Evolutionary conservation across 164 flowering plant species (phyloP), one percentile per base, ranked within the genome.

Genomic region (Taxillus chinensis): DNA sequence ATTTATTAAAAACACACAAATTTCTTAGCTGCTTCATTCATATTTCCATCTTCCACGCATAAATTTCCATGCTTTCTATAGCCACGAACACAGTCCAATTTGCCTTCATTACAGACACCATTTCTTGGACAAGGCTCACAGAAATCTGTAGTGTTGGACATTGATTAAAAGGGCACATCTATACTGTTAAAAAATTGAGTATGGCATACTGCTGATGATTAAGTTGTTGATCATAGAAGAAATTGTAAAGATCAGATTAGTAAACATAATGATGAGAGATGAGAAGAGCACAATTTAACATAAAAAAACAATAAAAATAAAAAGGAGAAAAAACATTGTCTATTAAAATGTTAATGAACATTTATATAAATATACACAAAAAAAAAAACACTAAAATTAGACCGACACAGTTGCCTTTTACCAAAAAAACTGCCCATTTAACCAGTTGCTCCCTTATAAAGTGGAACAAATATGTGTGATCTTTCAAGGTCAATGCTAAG

Each of bases 111-210:
- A 68, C 99, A 93, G 66, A 72, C 74, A 38, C 89, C 97, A 69
- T 91, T 73, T 14, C 64, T 67, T 46, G 99, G 96, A 79, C 97
- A 91, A 62, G 95, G 96, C 64, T 82, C 83, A 72, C 99, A 93
- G 57, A 51, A 51, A 67, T 82, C 98, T 90, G 85, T 16, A 76
- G 67, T 9, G 17, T 60, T 16, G 8, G 13, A 12, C 38, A 67
- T 40, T 48, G 60, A 63, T 69, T 59, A 68, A 59, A 40, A 61
- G 41, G 17, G 48, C 12, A 38, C 13, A 63, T 39, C 39, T 3
- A 3, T 49, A 39, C 3, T 39, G 38, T 45, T 8, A 48, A 5
- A 48, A 8, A 8, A 8, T 48, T 48, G 13, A 48, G 5, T 4
- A 8, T 11, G 0, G 4, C 9, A 12, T 48, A 12, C 12, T 8